Base-by-base conservation (phyloP, 176 grass and related monocot species). In the Aegilops speltoides region DNA sequence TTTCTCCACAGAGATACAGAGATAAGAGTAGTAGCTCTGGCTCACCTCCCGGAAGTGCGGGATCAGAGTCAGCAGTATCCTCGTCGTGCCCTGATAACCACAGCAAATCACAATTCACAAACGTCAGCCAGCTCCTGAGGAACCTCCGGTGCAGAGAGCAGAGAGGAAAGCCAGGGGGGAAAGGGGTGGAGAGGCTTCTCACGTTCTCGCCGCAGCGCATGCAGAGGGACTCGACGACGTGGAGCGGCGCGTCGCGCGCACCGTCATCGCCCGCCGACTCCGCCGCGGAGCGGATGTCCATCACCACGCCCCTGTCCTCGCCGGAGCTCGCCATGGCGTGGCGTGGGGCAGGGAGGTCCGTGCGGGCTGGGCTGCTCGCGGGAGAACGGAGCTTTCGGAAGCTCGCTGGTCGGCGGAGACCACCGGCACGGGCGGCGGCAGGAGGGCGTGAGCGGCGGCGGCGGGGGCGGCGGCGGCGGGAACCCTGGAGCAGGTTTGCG, bases 161-260 rank as follows among this genome's bases (percentile, higher is more conserved):
- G 17, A 64, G 25, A 71, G 33, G 13, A 14, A 9, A 82, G 25
- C 50, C 16, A n/a, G 23, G 31, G 16, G 4, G 7, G 7, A 17
- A 54, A 7, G 6, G 1, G 60, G 20, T 57, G 3, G 26, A 3
- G 71, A 7, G 77, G 61, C 32, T 59, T 60, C 84, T 94, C 88
- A 98, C 97, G 90, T 94, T 98, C 72, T 94, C 77, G 40, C 84
- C 79, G 75, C 96, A 98, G 68, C 96, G 92, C 96, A 98, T 98
- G 90, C 96, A 98, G 24, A 98, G 96, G 71, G 96, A 96, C 82
- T 96, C 96, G 9, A 98, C 89, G 87, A 96, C 68, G 66, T 94
- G 93, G 57, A 98, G 86, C 61, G 90, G 93, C 33, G 90, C 57
- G 68, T 84, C 90, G 38, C 87, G 87, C 19, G 88, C 25, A 5